Evolutionary conservation across 148 eudicot genomes (phyloP).

Genomic region (Cornus kousa): DNA sequence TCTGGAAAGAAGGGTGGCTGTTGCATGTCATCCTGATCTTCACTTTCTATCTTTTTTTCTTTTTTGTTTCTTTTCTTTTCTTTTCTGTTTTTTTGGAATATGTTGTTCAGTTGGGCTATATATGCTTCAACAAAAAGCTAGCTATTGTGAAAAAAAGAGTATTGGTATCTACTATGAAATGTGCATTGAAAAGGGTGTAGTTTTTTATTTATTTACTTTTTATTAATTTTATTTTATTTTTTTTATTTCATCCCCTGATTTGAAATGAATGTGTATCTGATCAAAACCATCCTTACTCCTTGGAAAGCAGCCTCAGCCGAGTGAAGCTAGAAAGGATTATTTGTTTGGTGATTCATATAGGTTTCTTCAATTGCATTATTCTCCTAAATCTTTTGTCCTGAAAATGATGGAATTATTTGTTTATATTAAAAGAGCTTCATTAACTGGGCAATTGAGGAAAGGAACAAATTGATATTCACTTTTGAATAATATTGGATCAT

Average conservation of each 20-base stretch:
- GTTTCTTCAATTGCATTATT: neutral
- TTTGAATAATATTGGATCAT: no score
- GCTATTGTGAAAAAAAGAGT: neutral
- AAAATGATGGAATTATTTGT: neutral
- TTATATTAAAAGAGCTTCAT: no score
- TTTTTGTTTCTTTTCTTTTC: neutral
- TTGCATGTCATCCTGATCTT: constrained; percentile 6
- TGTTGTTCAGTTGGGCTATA: neutral
- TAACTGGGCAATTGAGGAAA: neutral
- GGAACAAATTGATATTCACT: neutral
- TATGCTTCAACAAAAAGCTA: neutral
- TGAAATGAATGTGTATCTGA: neutral
- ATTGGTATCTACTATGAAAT: neutral
- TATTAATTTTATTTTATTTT: no score
- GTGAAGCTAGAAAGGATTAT: no score
- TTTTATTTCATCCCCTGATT: no score
- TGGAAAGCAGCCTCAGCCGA: neutral
- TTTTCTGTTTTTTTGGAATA: neutral
- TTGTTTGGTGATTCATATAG: neutral
- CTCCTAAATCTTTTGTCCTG: neutral
- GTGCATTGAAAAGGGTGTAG: neutral
- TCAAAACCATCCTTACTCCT: neutral
- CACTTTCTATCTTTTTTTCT: neutral
- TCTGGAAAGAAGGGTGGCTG: constrained; percentile 18
- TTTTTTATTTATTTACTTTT: no score